Conservation (phyloP, 2,329 filamentous ascomycete genomes). For the Dendrostoma leiphaemia region DNA sequence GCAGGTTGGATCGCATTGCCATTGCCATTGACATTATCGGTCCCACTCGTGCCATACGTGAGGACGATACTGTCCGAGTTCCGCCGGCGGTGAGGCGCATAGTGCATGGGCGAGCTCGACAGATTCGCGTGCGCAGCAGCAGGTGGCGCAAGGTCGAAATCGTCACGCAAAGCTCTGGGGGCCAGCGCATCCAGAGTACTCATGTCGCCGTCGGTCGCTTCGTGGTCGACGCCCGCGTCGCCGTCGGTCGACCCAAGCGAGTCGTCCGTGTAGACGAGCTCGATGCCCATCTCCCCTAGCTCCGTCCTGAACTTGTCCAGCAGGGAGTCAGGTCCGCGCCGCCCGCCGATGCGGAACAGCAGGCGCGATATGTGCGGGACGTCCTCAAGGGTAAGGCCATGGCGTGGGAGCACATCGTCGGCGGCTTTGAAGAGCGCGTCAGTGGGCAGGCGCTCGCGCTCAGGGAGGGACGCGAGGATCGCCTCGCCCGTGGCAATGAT, state of each 20-base stretch:
- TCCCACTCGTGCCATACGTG: not conserved
- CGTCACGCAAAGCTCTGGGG: not conserved
- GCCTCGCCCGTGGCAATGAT: constrained; percentile 72
- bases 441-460: constrained; percentile 65
- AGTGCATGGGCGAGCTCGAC: constrained; percentile 15
- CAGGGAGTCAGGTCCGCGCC: constrained; percentile 55
- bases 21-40: not conserved
- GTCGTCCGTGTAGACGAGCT: constrained; percentile 58
- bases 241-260: constrained; percentile 2
- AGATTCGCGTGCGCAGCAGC: constrained; percentile 9
- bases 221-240: not conserved
- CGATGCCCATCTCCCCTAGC: constrained; percentile 67
- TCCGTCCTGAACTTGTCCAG: constrained; percentile 69
- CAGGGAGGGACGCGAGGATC: constrained; percentile 54
- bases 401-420: constrained; percentile 68
- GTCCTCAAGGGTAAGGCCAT: constrained; percentile 73
- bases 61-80: constrained; percentile 24
- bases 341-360: constrained; percentile 74
- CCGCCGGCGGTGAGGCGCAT: constrained; percentile 22
- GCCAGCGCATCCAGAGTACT: not conserved
- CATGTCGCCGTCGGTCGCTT: not conserved
- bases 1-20: not conserved
- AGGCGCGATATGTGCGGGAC: constrained; percentile 71
- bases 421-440: constrained; percentile 81
- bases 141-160: constrained; percentile 4